phyloP scores from a whole-genome alignment of 2,329 filamentous ascomycete genomes.

The Colletotrichum sp. region DNA sequence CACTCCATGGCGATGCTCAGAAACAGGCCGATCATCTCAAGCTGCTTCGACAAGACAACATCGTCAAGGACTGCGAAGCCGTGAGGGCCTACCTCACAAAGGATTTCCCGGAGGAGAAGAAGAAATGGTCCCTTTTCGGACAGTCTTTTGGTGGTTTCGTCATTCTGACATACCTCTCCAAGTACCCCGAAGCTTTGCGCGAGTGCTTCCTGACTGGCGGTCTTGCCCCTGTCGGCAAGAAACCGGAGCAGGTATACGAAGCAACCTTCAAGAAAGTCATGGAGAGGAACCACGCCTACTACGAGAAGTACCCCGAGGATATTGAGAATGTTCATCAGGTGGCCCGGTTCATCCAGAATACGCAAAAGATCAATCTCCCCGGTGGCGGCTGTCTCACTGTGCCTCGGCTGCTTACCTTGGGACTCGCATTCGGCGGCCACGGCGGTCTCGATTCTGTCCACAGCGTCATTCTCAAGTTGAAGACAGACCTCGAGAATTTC shows the following conservation, averaged over 20 bases:
- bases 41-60: conserved; percentile 86
- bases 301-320: conserved; percentile 86
- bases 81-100: conserved; percentile 77
- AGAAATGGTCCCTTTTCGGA: conserved; percentile 85
- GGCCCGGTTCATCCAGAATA: conserved; percentile 65
- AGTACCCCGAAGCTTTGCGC: conserved; percentile 76
- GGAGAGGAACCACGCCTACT: conserved; percentile 79
- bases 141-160: conserved; percentile 95
- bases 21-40: conserved; percentile 83
- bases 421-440: conserved; percentile 79
- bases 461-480: conserved; percentile 71
- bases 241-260: conserved; percentile 77
- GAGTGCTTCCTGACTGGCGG: conserved; percentile 89
- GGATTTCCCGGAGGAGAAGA: conserved; percentile 70
- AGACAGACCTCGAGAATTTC: conserved; percentile 76
- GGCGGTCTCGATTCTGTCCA: conserved; percentile 80
- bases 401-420: conserved; percentile 76
- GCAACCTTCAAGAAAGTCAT: conserved; percentile 73
- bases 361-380: conserved; percentile 64
- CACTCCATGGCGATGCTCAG: conserved; percentile 64
- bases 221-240: conserved; percentile 75
- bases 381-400: conserved; percentile 76
- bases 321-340: conserved; percentile 70
- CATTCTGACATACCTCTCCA: conserved; percentile 81
- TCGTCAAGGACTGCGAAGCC: conserved; percentile 88